These are phyloP conservation scores for Ettlia oleoabundans DNA, from an alignment of 139 green algal genomes.

Conservation along the genomic window DNA sequence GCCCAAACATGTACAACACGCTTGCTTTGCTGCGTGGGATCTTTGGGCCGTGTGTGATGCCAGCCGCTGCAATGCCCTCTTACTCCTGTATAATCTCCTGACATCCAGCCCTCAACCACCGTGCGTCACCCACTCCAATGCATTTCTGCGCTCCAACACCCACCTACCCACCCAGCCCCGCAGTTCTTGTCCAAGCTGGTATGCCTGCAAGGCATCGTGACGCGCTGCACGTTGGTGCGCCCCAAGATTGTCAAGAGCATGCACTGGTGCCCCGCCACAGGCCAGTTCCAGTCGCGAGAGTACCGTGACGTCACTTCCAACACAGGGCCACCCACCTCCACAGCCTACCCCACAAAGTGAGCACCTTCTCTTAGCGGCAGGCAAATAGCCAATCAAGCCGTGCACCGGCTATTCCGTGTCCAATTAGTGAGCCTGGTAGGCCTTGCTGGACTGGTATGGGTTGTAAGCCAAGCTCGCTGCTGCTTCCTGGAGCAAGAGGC, in stretches of 20 bases:
- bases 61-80: too few species aligned
- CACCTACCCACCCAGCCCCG: not conserved
- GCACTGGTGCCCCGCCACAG: slow-evolving; percentile 90
- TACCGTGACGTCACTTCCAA: slow-evolving; percentile 93
- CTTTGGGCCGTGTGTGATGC: too few species aligned
- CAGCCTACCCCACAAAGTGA: slow-evolving; percentile 76
- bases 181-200: slow-evolving; percentile 87
- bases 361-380: slow-evolving; percentile 53
- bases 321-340: slow-evolving; percentile 70
- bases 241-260: slow-evolving; percentile 90
- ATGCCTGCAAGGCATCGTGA: slow-evolving; percentile 95
- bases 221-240: slow-evolving; percentile 86
- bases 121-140: not conserved
- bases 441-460: too few species aligned
- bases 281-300: slow-evolving; percentile 72
- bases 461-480: not conserved
- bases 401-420: not conserved
- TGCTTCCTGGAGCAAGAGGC: too few species aligned
- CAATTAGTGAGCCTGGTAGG: too few species aligned
- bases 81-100: too few species aligned
- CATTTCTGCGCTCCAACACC: not conserved
- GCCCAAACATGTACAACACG: too few species aligned
- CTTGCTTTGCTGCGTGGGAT: too few species aligned
- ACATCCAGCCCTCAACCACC: too few species aligned
- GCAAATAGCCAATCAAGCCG: not conserved